Base-by-base conservation (phyloP, 495 filamentous ascomycete genomes). In the Tricharina praecox region DNA sequence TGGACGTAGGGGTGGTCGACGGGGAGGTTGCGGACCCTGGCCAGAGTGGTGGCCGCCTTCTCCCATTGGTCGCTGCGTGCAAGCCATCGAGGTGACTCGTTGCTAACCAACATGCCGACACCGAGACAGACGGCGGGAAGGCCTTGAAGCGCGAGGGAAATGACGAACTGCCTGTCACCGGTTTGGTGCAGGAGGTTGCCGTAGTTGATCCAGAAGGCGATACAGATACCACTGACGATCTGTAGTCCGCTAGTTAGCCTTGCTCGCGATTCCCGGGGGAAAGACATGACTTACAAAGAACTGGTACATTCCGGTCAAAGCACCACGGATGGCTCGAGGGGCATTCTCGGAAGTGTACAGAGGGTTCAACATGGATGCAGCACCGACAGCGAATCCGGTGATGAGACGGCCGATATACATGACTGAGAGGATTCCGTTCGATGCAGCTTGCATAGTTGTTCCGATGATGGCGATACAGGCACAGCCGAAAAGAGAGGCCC, bases 71-170 rank as follows among this genome's bases (percentile, higher is more conserved):
- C 79, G 53, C 72, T 68, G 40, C 74, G 72, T 7, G 79, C 79
- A 13, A 84, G 70, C 68, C 74, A 84, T 26, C 81, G 70, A 4
- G 81, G 80, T 3, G 76, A 79, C 54, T 84, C 81, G 36, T 79
- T 75, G 62, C 73, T 76, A 16, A 77, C 47, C 0, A 68, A 45
- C 68, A 78, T 74, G 52, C 74, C 70, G 39, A 60, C 21, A 49
- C 77, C 72, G 5, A 84, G 69, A 24, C 76, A 66, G 16, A 77
- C 48, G 0, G 78, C 76, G 1, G 79, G 78, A 0, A 85, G 65
- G 5, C 67, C 71, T 56, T 84, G 80, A 54, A 81, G 66, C 19
- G 76, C 67, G 1, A 85, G 67, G 4, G 80, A 79, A n/a, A 82
- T 68, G 55, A 81, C 69, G 63, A 75, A 82, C 57, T 69, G 70